Conservation (phyloP, 345 rosid species). For the Mallotus nudiflorus region DNA sequence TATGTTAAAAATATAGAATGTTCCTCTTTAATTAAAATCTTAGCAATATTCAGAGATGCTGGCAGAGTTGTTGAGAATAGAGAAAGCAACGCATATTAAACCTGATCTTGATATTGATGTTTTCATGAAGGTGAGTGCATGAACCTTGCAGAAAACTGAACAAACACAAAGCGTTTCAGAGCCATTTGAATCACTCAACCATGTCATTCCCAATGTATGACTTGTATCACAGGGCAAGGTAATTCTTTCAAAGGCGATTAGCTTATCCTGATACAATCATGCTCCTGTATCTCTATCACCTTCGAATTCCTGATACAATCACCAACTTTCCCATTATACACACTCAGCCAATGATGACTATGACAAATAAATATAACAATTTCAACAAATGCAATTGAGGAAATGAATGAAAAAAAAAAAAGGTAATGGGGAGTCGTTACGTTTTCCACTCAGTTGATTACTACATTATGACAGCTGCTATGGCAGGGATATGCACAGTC, state of each 20-base stretch:
- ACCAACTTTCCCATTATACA: too few species aligned
- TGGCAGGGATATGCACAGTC: conserved; percentile 35
- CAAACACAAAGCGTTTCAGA: not conserved
- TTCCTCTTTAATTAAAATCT: not conserved
- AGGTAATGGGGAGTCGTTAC: conserved; percentile 14
- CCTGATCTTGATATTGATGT: conserved; percentile 81
- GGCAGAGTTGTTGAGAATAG: conserved; percentile 70
- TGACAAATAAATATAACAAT: conserved; percentile 19
- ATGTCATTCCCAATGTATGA: not conserved
- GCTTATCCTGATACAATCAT: too few species aligned
- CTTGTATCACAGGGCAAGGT: not conserved
- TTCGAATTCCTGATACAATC: too few species aligned
- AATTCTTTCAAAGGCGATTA: too few species aligned
- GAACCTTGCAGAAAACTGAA: too few species aligned
- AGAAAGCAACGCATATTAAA: conserved; percentile 65
- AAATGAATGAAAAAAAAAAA: conserved; percentile 12
- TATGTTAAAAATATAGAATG: too few species aligned
- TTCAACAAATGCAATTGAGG: conserved; percentile 12
- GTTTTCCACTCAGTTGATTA: conserved; percentile 42
- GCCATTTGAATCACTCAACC: not conserved
- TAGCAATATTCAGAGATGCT: conserved; percentile 48
- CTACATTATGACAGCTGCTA: conserved; percentile 21
- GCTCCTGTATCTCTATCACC: too few species aligned
- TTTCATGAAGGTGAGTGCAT: conserved; percentile 60
- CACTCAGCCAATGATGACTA: too few species aligned